Base-by-base conservation (phyloP, 768 basidiomycete species). In the Boletellus sp. region DNA sequence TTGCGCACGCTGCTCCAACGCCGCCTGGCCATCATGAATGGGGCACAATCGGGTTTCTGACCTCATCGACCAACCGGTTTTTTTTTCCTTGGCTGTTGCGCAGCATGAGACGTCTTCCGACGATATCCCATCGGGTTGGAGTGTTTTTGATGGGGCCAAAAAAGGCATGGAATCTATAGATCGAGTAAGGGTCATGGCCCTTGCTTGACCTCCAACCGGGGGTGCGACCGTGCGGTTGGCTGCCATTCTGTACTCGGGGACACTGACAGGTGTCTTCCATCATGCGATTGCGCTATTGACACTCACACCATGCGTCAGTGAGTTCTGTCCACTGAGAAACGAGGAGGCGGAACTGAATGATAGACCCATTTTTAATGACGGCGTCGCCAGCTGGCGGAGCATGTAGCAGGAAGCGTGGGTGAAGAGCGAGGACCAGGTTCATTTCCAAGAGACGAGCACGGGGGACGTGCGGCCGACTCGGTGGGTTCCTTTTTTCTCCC, bases 191-290 rank as follows among this genome's bases (percentile, higher is more conserved):
- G 9, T 33, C 19, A 12, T 28, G 3, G 13, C 23, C n/a, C 38
- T 37, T 10, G 13, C 33, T 19, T 28, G 28, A 28, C 31, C 32
- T 16, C 39, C 40, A 20, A 6, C 13, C 19, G 3, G 26, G 31
- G 24, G n/a, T 20, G 26, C 19, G 40, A 39, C 41, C 10, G 22
- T 51, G 40, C 20, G 36, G 19, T 46, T 22, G 33, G 22, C 41
- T 43, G 45, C 26, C 48, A 40, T 35, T 33, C 8, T 24, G 8
- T 39, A 17, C 19, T 44, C 48, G 38, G 36, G 33, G 39, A 32
- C 20, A 22, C 20, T 13, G 45, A 55, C 48, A 36, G 36, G 7
- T 17, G 4, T 40, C 52, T 56, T 48, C 44, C 48, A 45, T 50
- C 24, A 19, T 31, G 24, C 42, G 4, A 19, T n/a, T 45, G 20